These are phyloP conservation scores for Fraxinus americana DNA, from an alignment of 257 asterid genomes.

Conservation along the genomic window DNA sequence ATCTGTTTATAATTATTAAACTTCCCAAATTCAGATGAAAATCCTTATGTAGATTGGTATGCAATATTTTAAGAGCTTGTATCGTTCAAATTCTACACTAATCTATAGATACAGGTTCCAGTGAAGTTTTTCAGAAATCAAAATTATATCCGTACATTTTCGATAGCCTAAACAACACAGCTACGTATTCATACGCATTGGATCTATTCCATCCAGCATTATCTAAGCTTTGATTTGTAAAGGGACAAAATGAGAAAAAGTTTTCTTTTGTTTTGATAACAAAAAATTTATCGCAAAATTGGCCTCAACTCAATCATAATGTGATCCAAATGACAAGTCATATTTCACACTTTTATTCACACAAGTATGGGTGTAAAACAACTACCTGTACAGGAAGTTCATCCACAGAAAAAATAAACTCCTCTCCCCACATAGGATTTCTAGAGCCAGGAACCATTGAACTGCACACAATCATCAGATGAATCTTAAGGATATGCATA, in stretches of 20 bases:
- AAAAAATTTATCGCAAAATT: background rate
- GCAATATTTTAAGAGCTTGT: background rate
- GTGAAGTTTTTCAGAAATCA: background rate
- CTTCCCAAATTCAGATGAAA: background rate
- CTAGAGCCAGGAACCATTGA: conserved; percentile 98
- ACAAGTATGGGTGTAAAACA: conserved; percentile 27
- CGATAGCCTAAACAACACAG: background rate
- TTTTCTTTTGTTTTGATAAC: background rate
- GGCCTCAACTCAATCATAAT: conserved; percentile 1
- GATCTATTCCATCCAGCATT: conserved; percentile 19
- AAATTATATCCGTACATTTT: background rate
- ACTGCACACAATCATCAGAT: conserved; percentile 47
- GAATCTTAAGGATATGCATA: conserved; percentile 7
- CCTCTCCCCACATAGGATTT: conserved; percentile 98
- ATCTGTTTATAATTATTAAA: background rate
- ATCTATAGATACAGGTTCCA: background rate
- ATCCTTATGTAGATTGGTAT: background rate
- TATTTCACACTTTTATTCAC: conserved; percentile 9
- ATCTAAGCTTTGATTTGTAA: conserved; percentile 7
- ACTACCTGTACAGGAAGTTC: conserved; percentile 87
- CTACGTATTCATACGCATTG: background rate
- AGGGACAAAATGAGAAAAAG: conserved; percentile 3
- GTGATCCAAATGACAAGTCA: conserved; percentile 1
- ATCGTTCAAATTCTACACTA: background rate
- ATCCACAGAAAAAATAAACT: conserved; percentile 80